These are phyloP conservation scores for Helenozyma rhizophorensis DNA, from an alignment of 805 yeast species.

Conservation along the genomic window DNA sequence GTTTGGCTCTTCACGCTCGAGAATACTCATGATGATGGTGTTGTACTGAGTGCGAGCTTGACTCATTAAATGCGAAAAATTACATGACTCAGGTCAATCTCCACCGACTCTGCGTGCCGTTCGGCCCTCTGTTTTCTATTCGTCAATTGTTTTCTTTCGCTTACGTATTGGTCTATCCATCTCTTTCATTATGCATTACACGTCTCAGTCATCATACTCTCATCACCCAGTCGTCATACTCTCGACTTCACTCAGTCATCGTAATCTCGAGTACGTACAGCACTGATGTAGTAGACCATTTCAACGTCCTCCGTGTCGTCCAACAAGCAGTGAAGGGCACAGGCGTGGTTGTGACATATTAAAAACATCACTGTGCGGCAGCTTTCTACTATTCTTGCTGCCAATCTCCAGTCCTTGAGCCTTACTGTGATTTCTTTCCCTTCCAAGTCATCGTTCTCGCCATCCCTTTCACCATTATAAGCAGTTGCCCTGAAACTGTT, in stretches of 20 bases:
- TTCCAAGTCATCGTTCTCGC: constrained; percentile 17
- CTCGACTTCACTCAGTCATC: too few relatives aligned
- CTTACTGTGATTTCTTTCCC: constrained; percentile 48
- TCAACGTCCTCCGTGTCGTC: constrained; percentile 64
- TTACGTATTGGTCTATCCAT: too few relatives aligned
- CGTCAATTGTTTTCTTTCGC: too few relatives aligned
- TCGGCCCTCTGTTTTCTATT: too few relatives aligned
- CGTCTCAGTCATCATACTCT: too few relatives aligned
- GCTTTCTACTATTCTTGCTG: constrained; percentile 54
- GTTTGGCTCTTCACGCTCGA: constrained; percentile 65
- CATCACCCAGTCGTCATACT: too few relatives aligned
- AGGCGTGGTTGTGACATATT: constrained; percentile 52
- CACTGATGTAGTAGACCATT: constrained; percentile 56
- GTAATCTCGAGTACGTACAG: not conserved
- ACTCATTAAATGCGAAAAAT: too few relatives aligned
- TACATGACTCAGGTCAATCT: too few relatives aligned
- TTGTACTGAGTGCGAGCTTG: too few relatives aligned
- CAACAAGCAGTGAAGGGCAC: constrained; percentile 62
- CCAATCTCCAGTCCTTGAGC: constrained; percentile 65
- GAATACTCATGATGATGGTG: constrained; percentile 19
- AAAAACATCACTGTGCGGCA: constrained; percentile 60
- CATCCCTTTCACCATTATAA: constrained; percentile 4
- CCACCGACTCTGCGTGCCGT: too few relatives aligned
- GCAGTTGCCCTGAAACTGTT: constrained; percentile 21
- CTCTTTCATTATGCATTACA: too few relatives aligned